A percentile compares a stretch with the other conserved stretches of the same genome.
Conservation (phyloP, 1,139 yeast species). For the Lodderomyces orthopsilosis region DNA sequence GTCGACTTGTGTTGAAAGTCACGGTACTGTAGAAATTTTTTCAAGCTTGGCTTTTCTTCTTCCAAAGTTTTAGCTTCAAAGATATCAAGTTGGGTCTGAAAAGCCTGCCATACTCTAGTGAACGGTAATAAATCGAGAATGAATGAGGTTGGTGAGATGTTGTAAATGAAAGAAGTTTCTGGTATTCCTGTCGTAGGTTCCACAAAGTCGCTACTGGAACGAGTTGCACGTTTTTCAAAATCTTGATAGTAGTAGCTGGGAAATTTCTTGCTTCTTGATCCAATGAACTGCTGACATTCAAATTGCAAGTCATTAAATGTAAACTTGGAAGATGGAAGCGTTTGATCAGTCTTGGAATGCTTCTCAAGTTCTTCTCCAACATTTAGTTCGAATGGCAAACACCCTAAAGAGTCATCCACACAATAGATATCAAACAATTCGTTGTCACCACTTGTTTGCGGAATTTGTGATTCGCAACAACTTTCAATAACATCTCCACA, state of each 20-base stretch:
- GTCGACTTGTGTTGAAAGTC: slow-evolving; percentile 29
- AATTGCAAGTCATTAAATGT: slow-evolving; percentile 17
- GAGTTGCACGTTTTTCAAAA: slow-evolving; percentile 3
- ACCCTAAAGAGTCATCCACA: slow-evolving; percentile 25
- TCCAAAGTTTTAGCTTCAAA: slow-evolving; percentile 21
- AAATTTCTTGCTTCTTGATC: slow-evolving; percentile 25
- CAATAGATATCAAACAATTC: slow-evolving; percentile 35
- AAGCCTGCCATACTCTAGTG: slow-evolving; percentile 34
- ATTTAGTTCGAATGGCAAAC: slow-evolving; percentile 36
- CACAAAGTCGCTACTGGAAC: slow-evolving; percentile 12
- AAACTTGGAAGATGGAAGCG: slow-evolving; percentile 8
- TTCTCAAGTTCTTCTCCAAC: slow-evolving; percentile 22
- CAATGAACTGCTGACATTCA: slow-evolving; percentile 20
- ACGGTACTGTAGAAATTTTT: slow-evolving; percentile 32
- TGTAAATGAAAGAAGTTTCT: slow-evolving; percentile 22
- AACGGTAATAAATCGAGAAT: slow-evolving; percentile 33
- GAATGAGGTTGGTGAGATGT: slow-evolving; percentile 19
- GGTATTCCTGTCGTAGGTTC: slow-evolving; percentile 21
- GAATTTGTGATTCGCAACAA: slow-evolving; percentile 34
- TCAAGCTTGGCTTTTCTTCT: slow-evolving; percentile 23
- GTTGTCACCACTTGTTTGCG: slow-evolving; percentile 33
- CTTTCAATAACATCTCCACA: slow-evolving; percentile 35
- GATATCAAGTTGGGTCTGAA: slow-evolving; percentile 28
- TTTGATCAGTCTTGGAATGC: slow-evolving; percentile 2
- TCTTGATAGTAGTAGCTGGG: slow-evolving; percentile 19